phyloP scores from a whole-genome alignment of 2,329 filamentous ascomycete genomes.

The Proliferodiscus dingleyae region DNA sequence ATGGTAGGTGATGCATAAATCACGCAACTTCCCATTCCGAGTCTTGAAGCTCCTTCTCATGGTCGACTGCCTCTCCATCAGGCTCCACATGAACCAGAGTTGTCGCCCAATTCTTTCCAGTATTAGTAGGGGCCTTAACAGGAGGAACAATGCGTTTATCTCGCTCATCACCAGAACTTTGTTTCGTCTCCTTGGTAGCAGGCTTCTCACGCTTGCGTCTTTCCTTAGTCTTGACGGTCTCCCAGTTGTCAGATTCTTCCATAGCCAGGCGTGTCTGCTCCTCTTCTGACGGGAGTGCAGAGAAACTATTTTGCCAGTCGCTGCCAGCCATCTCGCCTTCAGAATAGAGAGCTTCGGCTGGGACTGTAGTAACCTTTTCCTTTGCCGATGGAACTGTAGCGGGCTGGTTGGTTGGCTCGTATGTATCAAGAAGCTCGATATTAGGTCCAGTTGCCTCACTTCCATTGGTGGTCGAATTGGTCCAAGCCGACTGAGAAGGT shows the following conservation, averaged over 20 bases:
- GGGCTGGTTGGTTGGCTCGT: slow-evolving; percentile 35
- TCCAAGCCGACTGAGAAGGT: slow-evolving; percentile 42
- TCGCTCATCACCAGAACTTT: slow-evolving; percentile 18
- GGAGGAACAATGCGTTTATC: slow-evolving; percentile 18
- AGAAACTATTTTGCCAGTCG: slow-evolving; percentile 16
- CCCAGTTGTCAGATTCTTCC: slow-evolving; percentile 51
- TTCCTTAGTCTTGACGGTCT: slow-evolving; percentile 44
- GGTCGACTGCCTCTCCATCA: slow-evolving; percentile 18
- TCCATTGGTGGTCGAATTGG: slow-evolving; percentile 16
- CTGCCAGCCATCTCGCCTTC: slow-evolving; percentile 19
- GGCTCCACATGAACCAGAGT: slow-evolving; percentile 15
- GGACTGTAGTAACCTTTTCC: slow-evolving; percentile 27
- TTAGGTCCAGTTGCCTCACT: slow-evolving; percentile 31
- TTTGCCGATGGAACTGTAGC: slow-evolving; percentile 9
- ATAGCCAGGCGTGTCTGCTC: slow-evolving; percentile 55
- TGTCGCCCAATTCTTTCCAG: slow-evolving; percentile 24
- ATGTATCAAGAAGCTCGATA: slow-evolving; percentile 54
- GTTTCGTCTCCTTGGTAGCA: slow-evolving; percentile 21
- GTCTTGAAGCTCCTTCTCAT: slow-evolving; percentile 22
- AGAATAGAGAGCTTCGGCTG: slow-evolving; percentile 16
- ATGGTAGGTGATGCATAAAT: background rate
- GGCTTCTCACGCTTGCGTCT: slow-evolving; percentile 31
- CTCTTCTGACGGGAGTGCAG: slow-evolving; percentile 50
- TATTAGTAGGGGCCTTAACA: slow-evolving; percentile 16
- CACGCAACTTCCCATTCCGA: slow-evolving; percentile 32